phyloP scores from a whole-genome alignment of 148 eudicot genomes.

The Vaccinium macrocarpon region DNA sequence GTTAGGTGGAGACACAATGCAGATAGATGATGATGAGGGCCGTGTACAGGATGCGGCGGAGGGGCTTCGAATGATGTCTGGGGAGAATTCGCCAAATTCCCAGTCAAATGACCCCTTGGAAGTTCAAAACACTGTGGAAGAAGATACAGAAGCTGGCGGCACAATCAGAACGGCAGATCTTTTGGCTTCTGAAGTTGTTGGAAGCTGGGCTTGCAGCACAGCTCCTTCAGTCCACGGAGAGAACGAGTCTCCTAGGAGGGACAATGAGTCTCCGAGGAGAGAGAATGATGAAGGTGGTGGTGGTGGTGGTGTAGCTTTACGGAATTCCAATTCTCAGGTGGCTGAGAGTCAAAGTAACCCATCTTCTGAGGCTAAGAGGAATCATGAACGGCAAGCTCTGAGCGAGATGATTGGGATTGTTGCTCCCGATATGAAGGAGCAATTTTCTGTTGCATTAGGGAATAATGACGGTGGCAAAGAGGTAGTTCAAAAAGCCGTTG shows the following conservation, averaged over 20 bases:
- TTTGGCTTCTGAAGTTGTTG: conserved; percentile 81
- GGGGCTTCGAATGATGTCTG: conserved; percentile 26
- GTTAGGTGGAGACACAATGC: conserved; percentile 63
- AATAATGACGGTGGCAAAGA: conserved; percentile 25
- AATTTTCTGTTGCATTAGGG: conserved; percentile 43
- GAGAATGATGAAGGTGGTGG: conserved; percentile 30
- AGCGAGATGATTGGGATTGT: conserved; percentile 82
- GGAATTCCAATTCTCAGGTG: conserved; percentile 47
- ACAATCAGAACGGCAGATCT: conserved; percentile 71
- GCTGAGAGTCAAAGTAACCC: conserved; percentile 62
- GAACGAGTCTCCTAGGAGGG: conserved; percentile 19
- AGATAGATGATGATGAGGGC: conserved; percentile 54
- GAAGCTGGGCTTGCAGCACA: conserved; percentile 89
- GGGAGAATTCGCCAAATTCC: conserved; percentile 28
- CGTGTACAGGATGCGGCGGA: conserved; percentile 44
- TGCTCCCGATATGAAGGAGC: conserved; percentile 74
- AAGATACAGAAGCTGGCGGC: conserved; percentile 46
- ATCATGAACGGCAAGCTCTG: conserved; percentile 51
- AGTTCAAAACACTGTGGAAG: conserved; percentile 40
- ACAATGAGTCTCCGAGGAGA: conserved; percentile 49
- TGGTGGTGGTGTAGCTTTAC: conserved; percentile 23
- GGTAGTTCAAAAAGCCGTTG: conserved; percentile 29
- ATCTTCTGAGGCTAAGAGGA: conserved; percentile 29
- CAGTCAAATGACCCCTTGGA: conserved; percentile 28
- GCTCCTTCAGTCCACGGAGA: conserved; percentile 78